phyloP scores from a whole-genome alignment of 805 yeast genomes.

The Suhomyces sp. region DNA sequence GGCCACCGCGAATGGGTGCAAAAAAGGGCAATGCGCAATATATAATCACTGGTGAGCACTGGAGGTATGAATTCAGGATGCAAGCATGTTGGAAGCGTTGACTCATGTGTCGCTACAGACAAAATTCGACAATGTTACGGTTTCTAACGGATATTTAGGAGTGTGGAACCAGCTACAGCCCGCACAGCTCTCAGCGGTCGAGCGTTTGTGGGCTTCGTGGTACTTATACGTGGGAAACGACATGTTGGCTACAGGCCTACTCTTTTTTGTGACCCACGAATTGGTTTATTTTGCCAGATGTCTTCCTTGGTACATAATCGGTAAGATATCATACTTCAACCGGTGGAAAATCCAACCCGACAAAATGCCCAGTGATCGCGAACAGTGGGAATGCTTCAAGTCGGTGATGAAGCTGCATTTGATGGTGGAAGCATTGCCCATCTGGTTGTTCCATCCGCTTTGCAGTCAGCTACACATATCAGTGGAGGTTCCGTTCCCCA shows the following conservation, averaged over 20 bases:
- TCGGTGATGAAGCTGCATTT: slow-evolving; percentile 56
- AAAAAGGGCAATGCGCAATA: background rate
- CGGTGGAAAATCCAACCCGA: slow-evolving; percentile 54
- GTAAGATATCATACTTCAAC: slow-evolving; percentile 49
- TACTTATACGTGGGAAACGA: slow-evolving; percentile 54
- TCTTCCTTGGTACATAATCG: slow-evolving; percentile 56
- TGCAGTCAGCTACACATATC: slow-evolving; percentile 48
- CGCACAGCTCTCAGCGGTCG: slow-evolving; percentile 32
- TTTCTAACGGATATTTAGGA: background rate
- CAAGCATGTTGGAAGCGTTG: background rate
- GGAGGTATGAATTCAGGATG: background rate
- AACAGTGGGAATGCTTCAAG: slow-evolving; percentile 62
- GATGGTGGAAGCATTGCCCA: slow-evolving; percentile 57
- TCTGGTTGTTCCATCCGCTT: slow-evolving; percentile 61
- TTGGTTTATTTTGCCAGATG: slow-evolving; percentile 58
- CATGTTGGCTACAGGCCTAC: slow-evolving; percentile 54
- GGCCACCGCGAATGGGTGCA: slow-evolving; percentile 3
- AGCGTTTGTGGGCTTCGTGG: slow-evolving; percentile 55
- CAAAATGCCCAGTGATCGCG: slow-evolving; percentile 50
- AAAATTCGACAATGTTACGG: background rate
- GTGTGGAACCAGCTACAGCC: background rate
- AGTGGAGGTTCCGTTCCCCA: slow-evolving; percentile 54
- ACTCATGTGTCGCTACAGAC: background rate
- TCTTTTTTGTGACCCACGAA: slow-evolving; percentile 55
- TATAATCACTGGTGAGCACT: background rate